Percentiles rank a stretch among this genome's conserved stretches.
These are phyloP conservation scores for Fusarium pseudocircinatum DNA, from an alignment of 2,329 filamentous ascomycete species.

Conservation along the genomic window DNA sequence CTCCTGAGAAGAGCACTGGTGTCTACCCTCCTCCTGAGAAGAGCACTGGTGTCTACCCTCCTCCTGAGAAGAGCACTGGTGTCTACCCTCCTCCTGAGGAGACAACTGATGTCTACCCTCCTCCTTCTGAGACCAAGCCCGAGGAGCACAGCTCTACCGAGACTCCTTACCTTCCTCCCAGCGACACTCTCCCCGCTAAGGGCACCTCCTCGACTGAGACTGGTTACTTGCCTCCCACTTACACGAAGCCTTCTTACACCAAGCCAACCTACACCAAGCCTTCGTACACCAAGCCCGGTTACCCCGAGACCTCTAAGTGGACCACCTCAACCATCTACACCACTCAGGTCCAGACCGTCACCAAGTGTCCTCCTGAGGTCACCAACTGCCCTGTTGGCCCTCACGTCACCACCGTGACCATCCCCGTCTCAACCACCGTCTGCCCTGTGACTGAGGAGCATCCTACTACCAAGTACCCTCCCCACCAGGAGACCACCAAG, in stretches of 20 bases:
- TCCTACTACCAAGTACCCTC: slow-evolving; percentile 27
- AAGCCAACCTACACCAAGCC: slow-evolving; percentile 15
- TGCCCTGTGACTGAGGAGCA: background rate
- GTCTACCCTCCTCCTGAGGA: background rate
- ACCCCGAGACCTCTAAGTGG: slow-evolving; percentile 19
- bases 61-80: background rate
- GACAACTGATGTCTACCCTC: background rate
- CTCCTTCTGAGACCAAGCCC: background rate
- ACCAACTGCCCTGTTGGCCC: slow-evolving; percentile 3
- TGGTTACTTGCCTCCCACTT: background rate
- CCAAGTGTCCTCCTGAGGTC: slow-evolving; percentile 16
- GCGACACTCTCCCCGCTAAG: background rate
- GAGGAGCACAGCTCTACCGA: background rate
- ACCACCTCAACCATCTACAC: slow-evolving; percentile 35
- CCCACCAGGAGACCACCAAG: slow-evolving; percentile 20
- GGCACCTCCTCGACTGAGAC: background rate
- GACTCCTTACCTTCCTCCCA: background rate
- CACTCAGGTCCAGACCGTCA: slow-evolving; percentile 22
- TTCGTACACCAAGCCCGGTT: slow-evolving; percentile 9
- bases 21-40: background rate
- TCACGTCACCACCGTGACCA: background rate
- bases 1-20: background rate
- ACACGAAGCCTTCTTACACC: slow-evolving; percentile 3
- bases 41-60: background rate
- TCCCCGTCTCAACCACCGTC: background rate